Evolutionary conservation across 2,329 filamentous ascomycete genomes (phyloP).

Genomic region (Huntiella abstrusa): DNA sequence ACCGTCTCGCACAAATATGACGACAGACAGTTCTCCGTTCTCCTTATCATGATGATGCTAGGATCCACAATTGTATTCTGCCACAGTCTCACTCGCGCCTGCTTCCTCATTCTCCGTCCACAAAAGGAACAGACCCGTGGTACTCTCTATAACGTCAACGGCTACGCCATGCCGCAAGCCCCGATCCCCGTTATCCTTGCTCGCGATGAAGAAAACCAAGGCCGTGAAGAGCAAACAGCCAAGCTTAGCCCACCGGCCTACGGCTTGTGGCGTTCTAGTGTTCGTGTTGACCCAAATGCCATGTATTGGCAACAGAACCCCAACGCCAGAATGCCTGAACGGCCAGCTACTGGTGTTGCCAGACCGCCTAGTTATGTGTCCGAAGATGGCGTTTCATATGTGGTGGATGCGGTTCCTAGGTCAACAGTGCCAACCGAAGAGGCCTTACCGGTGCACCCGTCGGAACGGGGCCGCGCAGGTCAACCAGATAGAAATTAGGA

Average conservation of each 20-base stretch:
- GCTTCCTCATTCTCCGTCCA: conserved; percentile 41
- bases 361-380: conserved; percentile 61
- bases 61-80: conserved; percentile 61
- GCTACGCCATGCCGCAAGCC: conserved; percentile 49
- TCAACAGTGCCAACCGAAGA: conserved; percentile 32
- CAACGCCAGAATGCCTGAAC: conserved; percentile 8
- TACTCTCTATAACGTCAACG: conserved; percentile 32
- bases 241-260: conserved; percentile 63
- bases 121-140: conserved; percentile 17
- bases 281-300: conserved; percentile 63
- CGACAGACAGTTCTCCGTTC: conserved; percentile 55
- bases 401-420: conserved; percentile 46
- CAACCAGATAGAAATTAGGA: not conserved
- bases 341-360: conserved; percentile 15
- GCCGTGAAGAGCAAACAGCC: conserved; percentile 32
- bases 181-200: conserved; percentile 64
- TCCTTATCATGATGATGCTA: conserved; percentile 62
- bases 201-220: conserved; percentile 51
- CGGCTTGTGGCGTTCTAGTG: conserved; percentile 65
- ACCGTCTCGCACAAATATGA: conserved; percentile 44
- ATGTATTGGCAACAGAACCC: conserved; percentile 62
- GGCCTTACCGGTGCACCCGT: conserved; percentile 28
- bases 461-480: conserved; percentile 21
- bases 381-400: conserved; percentile 56
- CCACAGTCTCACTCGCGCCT: conserved; percentile 56